These are phyloP conservation scores for Amniculicola lignicola DNA, from an alignment of 495 filamentous ascomycete genomes.

Conservation along the genomic window DNA sequence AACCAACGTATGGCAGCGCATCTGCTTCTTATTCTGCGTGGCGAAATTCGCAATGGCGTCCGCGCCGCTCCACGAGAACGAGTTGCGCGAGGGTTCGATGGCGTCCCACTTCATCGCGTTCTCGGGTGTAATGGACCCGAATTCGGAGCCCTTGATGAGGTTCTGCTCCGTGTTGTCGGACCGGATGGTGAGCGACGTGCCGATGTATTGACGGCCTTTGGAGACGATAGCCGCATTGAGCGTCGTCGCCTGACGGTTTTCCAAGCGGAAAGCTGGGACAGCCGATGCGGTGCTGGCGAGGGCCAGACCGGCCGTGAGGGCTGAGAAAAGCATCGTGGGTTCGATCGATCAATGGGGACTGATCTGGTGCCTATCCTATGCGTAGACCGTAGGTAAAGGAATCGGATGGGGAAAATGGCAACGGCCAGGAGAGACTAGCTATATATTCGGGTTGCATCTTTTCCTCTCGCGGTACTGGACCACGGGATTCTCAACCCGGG, in stretches of 20 bases:
- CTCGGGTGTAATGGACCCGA: slow-evolving; percentile 63
- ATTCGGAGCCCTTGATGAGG: slow-evolving; percentile 44
- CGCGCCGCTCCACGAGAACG: slow-evolving; percentile 51
- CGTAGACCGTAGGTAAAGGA: no score
- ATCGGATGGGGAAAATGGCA: no score
- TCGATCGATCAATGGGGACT: background rate
- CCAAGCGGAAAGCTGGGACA: background rate
- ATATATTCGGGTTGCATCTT: no score
- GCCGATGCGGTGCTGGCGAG: background rate
- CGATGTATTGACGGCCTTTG: slow-evolving; percentile 60
- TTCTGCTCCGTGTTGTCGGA: slow-evolving; percentile 48
- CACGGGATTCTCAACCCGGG: no score
- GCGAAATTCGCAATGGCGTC: slow-evolving; percentile 63
- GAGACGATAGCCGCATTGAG: slow-evolving; percentile 56
- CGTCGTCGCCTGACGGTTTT: slow-evolving; percentile 32
- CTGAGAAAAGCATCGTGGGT: slow-evolving; percentile 2
- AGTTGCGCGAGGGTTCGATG: slow-evolving; percentile 47
- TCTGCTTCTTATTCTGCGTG: slow-evolving; percentile 50
- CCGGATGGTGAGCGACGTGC: slow-evolving; percentile 38
- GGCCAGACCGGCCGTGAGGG: slow-evolving; percentile 11
- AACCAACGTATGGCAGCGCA: slow-evolving; percentile 61
- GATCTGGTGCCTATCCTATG: no score
- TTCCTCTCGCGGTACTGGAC: no score
- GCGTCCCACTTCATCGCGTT: slow-evolving; percentile 63
- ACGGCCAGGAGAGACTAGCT: no score